Base-by-base conservation (phyloP, 1,139 yeast genomes). In the Kodamaea sp. region DNA sequence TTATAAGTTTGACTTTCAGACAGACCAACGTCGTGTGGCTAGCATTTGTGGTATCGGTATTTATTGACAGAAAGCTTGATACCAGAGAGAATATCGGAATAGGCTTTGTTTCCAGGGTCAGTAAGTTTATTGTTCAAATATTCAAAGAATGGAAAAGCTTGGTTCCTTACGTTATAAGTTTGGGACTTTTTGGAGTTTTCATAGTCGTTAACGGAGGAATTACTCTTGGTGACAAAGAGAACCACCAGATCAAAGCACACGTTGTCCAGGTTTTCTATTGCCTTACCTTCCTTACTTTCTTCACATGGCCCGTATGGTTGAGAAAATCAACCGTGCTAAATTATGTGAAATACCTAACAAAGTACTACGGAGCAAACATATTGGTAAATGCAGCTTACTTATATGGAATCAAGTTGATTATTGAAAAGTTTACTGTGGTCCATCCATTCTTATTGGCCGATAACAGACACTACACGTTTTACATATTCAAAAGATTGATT, bases 391-490 rank as follows among this genome's bases (percentile, higher is more conserved):
- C 34, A 1, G 24, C 33, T 15, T 45, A 47, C 11, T 56, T 48
- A 34, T 46, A 41, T n/a, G 45, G 59, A 0, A 78, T 88, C 21
- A 68, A 66, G 42, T 46, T 63, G 18, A 52, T 78, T 2, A 72
- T 88, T 22, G 69, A 78, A 25, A 66, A 70, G 34, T 83, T 75
- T 53, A 85, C 96, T 0, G 68, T 83, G 7, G 81, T 81, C 4
- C 98, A 94, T 55, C 97, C 97, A 8, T 94, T 90, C 58, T 59
- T 92, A 26, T 68, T 90, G 31, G 95, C 98, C 0, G 99, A 94
- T 57, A 94, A 94, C 61, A 78, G 98, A 44, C 98, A 92, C 56
- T 88, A 80, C 55, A 81, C 96, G 0, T 92, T 92, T 55, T 94
- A 92, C 61, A 63, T 92, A 24, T 87, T 85, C 76, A 76, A 78